Evolutionary conservation across 768 basidiomycete species (phyloP).

Genomic region (Suillus luteus): DNA sequence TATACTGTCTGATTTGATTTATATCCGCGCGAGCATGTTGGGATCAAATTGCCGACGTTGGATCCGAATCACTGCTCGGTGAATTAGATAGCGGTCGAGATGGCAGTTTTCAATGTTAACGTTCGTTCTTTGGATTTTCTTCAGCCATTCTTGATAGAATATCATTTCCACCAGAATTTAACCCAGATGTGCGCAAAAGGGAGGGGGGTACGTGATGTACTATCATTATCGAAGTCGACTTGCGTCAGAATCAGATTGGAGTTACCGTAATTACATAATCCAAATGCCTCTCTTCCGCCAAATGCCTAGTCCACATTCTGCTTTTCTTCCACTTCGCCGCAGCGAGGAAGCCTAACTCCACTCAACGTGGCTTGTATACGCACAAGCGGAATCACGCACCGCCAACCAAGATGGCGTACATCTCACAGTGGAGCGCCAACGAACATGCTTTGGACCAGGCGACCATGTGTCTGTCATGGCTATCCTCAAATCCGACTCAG

Average conservation of each 20-base stretch:
- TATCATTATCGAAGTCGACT: no score
- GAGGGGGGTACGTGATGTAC: no score
- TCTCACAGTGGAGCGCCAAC: conserved; percentile 72
- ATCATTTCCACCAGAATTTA: no score
- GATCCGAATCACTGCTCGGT: background rate
- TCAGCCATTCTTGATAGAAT: background rate
- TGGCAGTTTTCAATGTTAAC: background rate
- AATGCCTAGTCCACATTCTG: no score
- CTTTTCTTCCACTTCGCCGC: no score
- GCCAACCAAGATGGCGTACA: conserved; percentile 67
- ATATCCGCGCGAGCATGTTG: conserved; percentile 12
- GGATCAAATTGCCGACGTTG: background rate
- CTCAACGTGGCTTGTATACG: conserved; percentile 90
- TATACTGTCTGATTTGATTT: background rate
- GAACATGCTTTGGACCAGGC: conserved; percentile 84
- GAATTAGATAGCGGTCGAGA: background rate
- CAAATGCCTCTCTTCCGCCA: no score
- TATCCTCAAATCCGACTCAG: conserved; percentile 68
- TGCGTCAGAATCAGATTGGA: no score
- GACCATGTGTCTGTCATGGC: conserved; percentile 77
- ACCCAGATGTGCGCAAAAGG: no score
- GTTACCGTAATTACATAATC: no score
- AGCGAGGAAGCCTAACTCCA: conserved; percentile 57
- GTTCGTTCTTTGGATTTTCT: background rate
- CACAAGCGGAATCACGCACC: conserved; percentile 72